These are phyloP conservation scores for Parmales sp. DNA, from an alignment of 108 stramenopile species.

Conservation along the genomic window DNA sequence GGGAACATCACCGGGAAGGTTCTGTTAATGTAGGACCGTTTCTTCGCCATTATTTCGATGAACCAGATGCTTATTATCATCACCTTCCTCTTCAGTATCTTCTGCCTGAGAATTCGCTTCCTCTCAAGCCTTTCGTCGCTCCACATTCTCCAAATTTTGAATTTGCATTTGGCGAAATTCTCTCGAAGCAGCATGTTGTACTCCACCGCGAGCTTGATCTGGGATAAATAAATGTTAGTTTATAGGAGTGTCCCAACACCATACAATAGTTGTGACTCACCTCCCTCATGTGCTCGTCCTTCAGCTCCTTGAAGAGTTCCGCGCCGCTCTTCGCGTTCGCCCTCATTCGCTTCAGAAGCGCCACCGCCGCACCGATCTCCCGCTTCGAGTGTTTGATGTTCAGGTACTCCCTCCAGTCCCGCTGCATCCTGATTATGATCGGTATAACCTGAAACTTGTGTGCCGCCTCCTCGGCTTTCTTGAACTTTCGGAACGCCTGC, in stretches of 20 bases:
- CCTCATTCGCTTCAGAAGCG: not conserved
- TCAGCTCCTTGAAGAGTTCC: constrained; percentile 3
- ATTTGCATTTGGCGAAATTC: not conserved
- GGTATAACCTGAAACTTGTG: not conserved
- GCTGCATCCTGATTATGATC: not conserved
- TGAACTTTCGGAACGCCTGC: not conserved
- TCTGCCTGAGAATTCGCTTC: not conserved
- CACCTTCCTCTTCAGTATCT: not conserved
- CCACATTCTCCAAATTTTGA: not conserved
- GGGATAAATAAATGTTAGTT: no score
- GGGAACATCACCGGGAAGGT: constrained; percentile 1
- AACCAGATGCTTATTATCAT: not conserved
- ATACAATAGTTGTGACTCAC: no score
- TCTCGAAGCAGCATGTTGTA: not conserved
- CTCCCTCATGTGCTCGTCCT: not conserved
- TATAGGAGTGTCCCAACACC: no score
- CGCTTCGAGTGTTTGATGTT: not conserved
- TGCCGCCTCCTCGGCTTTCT: no score
- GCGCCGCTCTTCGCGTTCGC: not conserved
- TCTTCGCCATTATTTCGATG: not conserved
- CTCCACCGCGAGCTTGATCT: not conserved
- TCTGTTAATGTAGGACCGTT: not conserved
- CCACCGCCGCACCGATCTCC: not conserved
- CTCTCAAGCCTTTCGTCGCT: not conserved
- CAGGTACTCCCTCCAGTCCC: constrained; percentile 7